Evolutionary conservation across 768 basidiomycete species (phyloP).

Genomic region (Podaxis pistillaris): DNA sequence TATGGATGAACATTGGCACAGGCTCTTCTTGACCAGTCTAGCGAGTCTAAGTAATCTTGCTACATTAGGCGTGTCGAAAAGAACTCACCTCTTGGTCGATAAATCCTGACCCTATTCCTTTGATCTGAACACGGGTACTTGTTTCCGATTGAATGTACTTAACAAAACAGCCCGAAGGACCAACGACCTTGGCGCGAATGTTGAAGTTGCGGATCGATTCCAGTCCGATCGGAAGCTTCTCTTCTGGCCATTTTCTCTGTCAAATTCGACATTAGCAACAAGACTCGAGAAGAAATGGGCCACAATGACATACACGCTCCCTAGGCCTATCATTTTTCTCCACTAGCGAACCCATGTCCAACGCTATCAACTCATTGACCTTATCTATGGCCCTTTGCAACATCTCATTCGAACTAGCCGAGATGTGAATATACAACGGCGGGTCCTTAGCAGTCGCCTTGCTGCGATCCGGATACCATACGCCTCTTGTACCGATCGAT

Average conservation of each 20-base stretch:
- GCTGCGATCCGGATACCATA: conserved; percentile 92
- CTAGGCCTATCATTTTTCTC: conserved; percentile 69
- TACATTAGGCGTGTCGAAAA: background rate
- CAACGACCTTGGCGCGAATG: conserved; percentile 95
- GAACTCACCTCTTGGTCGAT: conserved; percentile 52
- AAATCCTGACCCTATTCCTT: conserved; percentile 92
- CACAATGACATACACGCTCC: conserved; percentile 51
- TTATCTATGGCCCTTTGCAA: conserved; percentile 68
- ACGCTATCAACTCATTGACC: conserved; percentile 67
- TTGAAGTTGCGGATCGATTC: conserved; percentile 97
- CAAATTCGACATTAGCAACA: conserved; percentile 1
- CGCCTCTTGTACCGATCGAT: conserved; percentile 88
- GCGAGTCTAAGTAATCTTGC: background rate
- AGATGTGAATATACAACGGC: conserved; percentile 90
- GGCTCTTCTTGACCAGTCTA: conserved; percentile 84
- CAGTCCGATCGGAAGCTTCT: conserved; percentile 86
- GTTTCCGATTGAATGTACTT: conserved; percentile 99
- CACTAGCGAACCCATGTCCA: conserved; percentile 80
- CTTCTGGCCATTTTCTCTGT: conserved; percentile 97
- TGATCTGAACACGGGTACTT: conserved; percentile 94
- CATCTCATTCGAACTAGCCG: conserved; percentile 66
- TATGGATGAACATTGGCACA: conserved; percentile 89
- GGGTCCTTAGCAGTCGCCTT: conserved; percentile 93
- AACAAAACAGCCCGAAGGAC: conserved; percentile 93
- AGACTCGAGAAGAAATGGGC: background rate